phyloP scores from a whole-genome alignment of 2,329 filamentous ascomycete genomes.

The Talaromyces rugulosus region DNA sequence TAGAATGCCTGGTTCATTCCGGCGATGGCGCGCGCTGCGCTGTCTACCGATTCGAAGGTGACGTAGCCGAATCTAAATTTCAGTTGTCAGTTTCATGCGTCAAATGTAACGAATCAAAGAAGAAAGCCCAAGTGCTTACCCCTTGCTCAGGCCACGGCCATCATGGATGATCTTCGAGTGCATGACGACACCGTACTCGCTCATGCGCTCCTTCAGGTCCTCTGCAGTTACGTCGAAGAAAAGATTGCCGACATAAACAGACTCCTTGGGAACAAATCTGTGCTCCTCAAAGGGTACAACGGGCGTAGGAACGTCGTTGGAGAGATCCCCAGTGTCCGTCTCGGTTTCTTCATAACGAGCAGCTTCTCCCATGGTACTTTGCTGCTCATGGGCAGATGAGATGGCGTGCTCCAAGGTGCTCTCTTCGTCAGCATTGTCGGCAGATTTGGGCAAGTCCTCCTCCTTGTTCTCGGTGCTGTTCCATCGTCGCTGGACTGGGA shows the following conservation, averaged over 20 bases:
- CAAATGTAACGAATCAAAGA: neutral
- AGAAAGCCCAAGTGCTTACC: conserved; percentile 43
- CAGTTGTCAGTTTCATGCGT: neutral
- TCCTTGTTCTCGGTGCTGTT: conserved; percentile 31
- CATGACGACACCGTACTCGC: conserved; percentile 54
- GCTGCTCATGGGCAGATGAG: neutral
- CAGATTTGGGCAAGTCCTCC: neutral
- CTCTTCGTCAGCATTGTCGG: neutral
- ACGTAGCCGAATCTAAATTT: conserved; percentile 61
- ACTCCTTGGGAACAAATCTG: conserved; percentile 34
- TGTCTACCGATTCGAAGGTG: conserved; percentile 51
- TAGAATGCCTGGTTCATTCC: conserved; percentile 57
- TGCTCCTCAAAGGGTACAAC: neutral
- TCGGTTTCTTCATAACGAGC: neutral
- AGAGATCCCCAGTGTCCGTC: neutral
- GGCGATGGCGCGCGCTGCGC: conserved; percentile 54
- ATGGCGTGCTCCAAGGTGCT: neutral
- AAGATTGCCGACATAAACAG: conserved; percentile 65
- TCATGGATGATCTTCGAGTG: conserved; percentile 57
- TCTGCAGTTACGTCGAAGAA: conserved; percentile 63
- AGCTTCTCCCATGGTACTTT: neutral
- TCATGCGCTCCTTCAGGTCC: conserved; percentile 57
- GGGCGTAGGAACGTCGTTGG: neutral
- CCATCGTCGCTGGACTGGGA: conserved; percentile 41
- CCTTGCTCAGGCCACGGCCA: conserved; percentile 62